phyloP scores from a whole-genome alignment of 2,329 filamentous ascomycete species.

The Kalaharituber pfeilii region DNA sequence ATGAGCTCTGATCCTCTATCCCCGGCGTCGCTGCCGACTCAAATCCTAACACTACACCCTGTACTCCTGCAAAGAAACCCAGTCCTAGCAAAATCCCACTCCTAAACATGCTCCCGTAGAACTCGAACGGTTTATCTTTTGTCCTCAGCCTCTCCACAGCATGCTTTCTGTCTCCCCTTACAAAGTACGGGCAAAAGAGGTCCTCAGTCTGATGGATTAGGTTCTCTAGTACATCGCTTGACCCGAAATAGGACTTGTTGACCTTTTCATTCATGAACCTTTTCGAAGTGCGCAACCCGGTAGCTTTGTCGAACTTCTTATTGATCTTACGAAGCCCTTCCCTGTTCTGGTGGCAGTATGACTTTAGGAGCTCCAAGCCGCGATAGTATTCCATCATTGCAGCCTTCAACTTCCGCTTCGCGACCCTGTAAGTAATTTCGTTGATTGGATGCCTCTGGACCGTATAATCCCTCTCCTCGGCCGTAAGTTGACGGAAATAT shows the following conservation, averaged over 20 bases:
- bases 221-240: slow-evolving; percentile 65
- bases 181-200: slow-evolving; percentile 86
- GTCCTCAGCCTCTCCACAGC: slow-evolving; percentile 70
- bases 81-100: slow-evolving; percentile 48
- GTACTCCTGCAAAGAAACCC: slow-evolving; percentile 28
- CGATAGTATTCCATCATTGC: slow-evolving; percentile 89
- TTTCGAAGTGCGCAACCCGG: slow-evolving; percentile 57
- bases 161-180: slow-evolving; percentile 80
- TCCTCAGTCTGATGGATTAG: slow-evolving; percentile 73
- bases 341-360: slow-evolving; percentile 74
- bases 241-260: slow-evolving; percentile 77
- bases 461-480: slow-evolving; percentile 33
- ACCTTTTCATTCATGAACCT: slow-evolving; percentile 85
- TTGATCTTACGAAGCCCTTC: slow-evolving; percentile 95
- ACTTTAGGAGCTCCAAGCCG: slow-evolving; percentile 76
- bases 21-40: background rate
- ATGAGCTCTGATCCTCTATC: background rate
- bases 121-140: slow-evolving; percentile 38
- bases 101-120: slow-evolving; percentile 41
- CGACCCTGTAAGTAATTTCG: slow-evolving; percentile 64
- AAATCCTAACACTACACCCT: background rate
- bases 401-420: slow-evolving; percentile 79
- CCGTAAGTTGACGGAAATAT: slow-evolving; percentile 38
- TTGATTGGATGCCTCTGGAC: slow-evolving; percentile 33
- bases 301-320: slow-evolving; percentile 94